Evolutionary conservation across 1,284 basidiomycete species (phyloP), one percentile per base, ranked within the genome.

Genomic region (Ustilago curta): DNA sequence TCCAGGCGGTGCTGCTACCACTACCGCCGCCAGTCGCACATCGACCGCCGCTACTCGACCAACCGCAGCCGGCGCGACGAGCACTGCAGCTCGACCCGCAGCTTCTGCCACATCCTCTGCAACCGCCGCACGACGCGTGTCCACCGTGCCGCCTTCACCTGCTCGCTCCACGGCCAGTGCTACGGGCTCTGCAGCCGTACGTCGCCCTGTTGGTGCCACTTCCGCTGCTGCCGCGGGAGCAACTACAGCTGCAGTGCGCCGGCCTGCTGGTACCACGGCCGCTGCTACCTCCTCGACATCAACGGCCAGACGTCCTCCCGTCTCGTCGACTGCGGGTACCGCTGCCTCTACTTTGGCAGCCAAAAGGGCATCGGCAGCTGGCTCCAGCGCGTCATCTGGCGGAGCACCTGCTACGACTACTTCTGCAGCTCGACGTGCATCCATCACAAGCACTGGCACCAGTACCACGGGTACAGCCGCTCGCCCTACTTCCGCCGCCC

Each of bases 91-190:
- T 14, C 52, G 63, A 19, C 55, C 70, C 7, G 35, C 60, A 25
- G 35, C 66, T 23, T 37, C 63, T n/a, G 44, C 35, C 35, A 37
- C 59, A 5, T 50, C 57, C n/a, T 35, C 62, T 5, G 47, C 67
- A 23, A 23, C 66, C 11, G 50, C 59, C 8, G 51, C 64, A 29
- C 55, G 67, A 52, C 50, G 66, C 16, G 59, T 64, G 8, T 60
- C 70, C 7, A 66, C 62, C 5, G 68, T 68, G 8, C 75, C 75
- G 42, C 18, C 75, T 7, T 73, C 75, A 14, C 70, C 75, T 14
- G 66, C 70, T 31, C 69, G 68, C 32, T 52, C 73, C 2, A 47
- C 55, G 7, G 59, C 35, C 23, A 53, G 59, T 37, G 40, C 59
- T 3, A 48, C 65, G 12, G 59, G 65, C 23, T 32, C 65, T 27